These are phyloP conservation scores for Begonia loranthoides DNA, from an alignment of 306 rosid genomes.

Conservation along the genomic window DNA sequence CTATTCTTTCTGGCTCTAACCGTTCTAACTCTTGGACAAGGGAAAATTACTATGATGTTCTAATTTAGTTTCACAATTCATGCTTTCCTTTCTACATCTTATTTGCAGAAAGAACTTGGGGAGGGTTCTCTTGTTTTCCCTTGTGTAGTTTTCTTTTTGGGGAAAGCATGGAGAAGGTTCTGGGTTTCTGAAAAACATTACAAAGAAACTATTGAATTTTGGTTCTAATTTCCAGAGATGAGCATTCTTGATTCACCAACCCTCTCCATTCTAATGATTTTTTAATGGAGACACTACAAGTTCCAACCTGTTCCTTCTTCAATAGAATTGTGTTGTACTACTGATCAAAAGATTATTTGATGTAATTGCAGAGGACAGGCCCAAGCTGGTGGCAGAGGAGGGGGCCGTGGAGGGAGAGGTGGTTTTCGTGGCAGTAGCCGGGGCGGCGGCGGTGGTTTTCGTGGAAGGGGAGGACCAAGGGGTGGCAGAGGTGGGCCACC, in stretches of 20 bases:
- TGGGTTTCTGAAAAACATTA: neutral
- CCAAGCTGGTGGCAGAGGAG: constrained; percentile 35
- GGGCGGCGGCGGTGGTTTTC: constrained; percentile 57
- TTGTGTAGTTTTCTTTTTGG: neutral
- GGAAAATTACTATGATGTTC: too few relatives aligned
- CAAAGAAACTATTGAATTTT: neutral
- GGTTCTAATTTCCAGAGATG: too few relatives aligned
- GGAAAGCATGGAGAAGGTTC: neutral
- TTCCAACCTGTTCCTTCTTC: neutral
- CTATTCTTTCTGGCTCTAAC: neutral
- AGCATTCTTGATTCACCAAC: too few relatives aligned
- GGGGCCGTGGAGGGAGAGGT: constrained; percentile 44
- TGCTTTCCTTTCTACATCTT: neutral
- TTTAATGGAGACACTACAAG: neutral
- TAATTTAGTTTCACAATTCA: neutral
- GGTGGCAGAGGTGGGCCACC: constrained; percentile 73
- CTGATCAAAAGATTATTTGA: neutral
- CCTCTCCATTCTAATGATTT: too few relatives aligned
- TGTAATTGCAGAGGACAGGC: constrained; percentile 51
- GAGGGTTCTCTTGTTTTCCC: neutral
- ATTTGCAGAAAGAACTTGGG: neutral
- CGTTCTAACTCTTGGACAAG: too few relatives aligned
- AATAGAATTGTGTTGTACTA: neutral
- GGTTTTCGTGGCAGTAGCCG: constrained; percentile 23
- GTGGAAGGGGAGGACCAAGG: constrained; percentile 75